Conservation (phyloP, 2,329 filamentous ascomycete genomes). For the Chaetomiaceae sp. region DNA sequence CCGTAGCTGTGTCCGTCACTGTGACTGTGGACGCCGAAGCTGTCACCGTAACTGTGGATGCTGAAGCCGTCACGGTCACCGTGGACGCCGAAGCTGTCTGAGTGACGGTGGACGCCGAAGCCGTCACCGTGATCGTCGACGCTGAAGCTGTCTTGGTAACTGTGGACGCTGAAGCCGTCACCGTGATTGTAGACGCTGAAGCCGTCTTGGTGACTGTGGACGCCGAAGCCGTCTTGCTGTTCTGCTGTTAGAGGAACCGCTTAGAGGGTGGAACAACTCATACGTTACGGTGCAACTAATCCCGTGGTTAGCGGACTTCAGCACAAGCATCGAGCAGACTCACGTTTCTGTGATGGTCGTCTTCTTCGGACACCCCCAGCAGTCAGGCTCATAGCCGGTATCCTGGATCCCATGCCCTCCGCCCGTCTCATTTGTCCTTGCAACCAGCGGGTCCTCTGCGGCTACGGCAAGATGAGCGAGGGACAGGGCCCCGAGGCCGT, state of each 20-base stretch:
- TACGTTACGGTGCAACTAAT: slow-evolving; percentile 10
- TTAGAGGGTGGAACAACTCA: not conserved
- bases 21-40: not conserved
- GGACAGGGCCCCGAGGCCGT: slow-evolving; percentile 23
- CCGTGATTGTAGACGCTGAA: not conserved
- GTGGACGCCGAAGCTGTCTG: not conserved
- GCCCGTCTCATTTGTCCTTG: slow-evolving; percentile 19
- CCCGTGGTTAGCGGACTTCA: not conserved
- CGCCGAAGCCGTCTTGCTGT: slow-evolving; percentile 2
- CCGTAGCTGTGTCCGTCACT: not conserved
- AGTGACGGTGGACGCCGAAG: not conserved
- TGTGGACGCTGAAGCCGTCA: slow-evolving; percentile 3
- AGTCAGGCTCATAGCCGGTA: not conserved
- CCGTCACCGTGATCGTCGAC: slow-evolving; percentile 7
- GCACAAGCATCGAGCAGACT: not conserved
- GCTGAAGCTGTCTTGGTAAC: not conserved
- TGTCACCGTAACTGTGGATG: not conserved
- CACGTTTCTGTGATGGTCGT: slow-evolving; percentile 10
- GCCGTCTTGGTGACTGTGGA: not conserved
- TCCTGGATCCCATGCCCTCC: slow-evolving; percentile 19
- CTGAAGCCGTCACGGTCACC: slow-evolving; percentile 4
- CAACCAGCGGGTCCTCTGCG: slow-evolving; percentile 16
- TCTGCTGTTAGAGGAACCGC: not conserved
- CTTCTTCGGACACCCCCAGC: slow-evolving; percentile 1
- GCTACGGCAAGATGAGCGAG: slow-evolving; percentile 22